Evolutionary conservation across 2,329 filamentous ascomycete genomes (phyloP), one percentile per base, ranked within the genome.

Genomic region (Fusarium setosum): DNA sequence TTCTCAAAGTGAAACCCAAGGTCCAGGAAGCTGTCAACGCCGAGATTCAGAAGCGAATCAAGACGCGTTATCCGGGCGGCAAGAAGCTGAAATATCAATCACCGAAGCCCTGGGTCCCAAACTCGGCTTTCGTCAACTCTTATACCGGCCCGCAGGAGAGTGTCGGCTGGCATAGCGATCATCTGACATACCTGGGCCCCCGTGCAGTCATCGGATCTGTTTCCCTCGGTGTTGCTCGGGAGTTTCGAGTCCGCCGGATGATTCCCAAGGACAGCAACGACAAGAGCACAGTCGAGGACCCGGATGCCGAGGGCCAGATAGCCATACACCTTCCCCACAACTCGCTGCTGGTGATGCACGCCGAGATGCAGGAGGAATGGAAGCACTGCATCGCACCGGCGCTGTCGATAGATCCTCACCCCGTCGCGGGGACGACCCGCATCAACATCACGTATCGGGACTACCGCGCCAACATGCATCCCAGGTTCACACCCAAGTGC

Each of bases 331-430:
- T 98, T 0, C 95, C 95, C 0, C 96, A 98, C 77, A 98, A 98
- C 76, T 96, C 93, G 1, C 85, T 98, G 0, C 84, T 99, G 0
- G 84, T 98, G 10, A 98, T 99, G 96, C 94, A 98, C 73, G 94
- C 95, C 1, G 93, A 97, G 74, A 98, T 97, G 93, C 95, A 98
- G 74, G 95, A 98, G 74, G 90, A 92, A 74, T 98, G 94, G 94
- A 98, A 97, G 76, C 96, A 99, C 76, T 87, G 88, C 67, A 92
- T 99, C 40, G 84, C 89, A 0, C 92, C 94, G 0, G 90, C 92
- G 0, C 83, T 85, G 47, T 88, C 90, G 5, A 92, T 98, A 59
- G 91, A 94, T 62, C 93, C 93, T 1, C 96, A 99, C 75, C 93
- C 94, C 0, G 75, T 97, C 2, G 86, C 94, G 0, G 91, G 90